phyloP scores from a whole-genome alignment of 257 asterid species.

The Linderniella brevidens region DNA sequence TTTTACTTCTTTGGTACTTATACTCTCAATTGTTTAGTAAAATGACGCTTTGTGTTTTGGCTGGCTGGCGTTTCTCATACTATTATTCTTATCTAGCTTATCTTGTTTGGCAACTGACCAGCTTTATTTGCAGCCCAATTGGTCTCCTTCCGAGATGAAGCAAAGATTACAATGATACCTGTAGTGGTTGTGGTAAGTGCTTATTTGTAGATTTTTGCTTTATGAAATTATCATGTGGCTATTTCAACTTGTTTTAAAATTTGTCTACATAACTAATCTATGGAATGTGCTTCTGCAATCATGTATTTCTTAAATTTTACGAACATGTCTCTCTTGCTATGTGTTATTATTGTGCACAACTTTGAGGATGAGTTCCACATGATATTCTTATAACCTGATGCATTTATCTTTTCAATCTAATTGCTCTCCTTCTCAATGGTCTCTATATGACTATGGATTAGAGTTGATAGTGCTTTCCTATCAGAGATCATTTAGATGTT shows the following conservation, averaged over 20 bases:
- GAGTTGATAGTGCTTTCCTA: too few relatives aligned
- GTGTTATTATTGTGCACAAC: too few relatives aligned
- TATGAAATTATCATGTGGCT: background rate
- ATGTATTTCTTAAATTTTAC: too few relatives aligned
- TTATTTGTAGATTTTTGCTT: background rate
- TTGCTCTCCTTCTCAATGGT: too few relatives aligned
- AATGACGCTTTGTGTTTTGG: background rate
- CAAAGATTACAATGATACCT: constrained; percentile 39
- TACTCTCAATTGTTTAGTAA: background rate
- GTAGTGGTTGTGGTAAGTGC: constrained; percentile 66
- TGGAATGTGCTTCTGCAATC: too few relatives aligned
- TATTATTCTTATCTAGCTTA: background rate
- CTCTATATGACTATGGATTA: too few relatives aligned
- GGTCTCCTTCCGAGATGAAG: constrained; percentile 30
- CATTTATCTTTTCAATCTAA: too few relatives aligned
- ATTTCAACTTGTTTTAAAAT: background rate
- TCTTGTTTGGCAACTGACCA: background rate
- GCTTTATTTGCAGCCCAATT: constrained; percentile 41
- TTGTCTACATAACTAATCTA: background rate
- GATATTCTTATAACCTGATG: too few relatives aligned
- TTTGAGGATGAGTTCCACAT: too few relatives aligned
- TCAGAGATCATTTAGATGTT: too few relatives aligned
- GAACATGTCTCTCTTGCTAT: too few relatives aligned
- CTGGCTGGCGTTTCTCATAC: background rate
- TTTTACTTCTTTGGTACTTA: background rate